Base-by-base conservation (phyloP, 139 green algal species). In the Coccomyxa sp. region DNA sequence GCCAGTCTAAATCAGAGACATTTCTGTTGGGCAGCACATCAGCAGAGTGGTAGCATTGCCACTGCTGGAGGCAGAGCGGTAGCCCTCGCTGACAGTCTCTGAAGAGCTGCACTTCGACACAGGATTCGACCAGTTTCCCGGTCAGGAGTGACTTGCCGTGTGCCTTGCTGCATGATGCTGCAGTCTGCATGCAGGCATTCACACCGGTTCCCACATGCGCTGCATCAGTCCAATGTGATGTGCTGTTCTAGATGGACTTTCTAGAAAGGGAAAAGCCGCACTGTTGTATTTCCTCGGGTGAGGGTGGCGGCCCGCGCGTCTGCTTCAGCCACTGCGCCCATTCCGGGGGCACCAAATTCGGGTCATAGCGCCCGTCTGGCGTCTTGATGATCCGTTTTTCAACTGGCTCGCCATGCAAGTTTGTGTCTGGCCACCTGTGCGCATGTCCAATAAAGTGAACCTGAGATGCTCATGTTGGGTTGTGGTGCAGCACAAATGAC, bases 261-360 rank as follows among this genome's bases (percentile, higher is more conserved):
- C 3, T 18, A 77, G 3, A 77, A 1, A 77, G 71, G 71, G 12
- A 77, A 9, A n/a, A n/a, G 27, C 32, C 76, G 21, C 57, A 85
- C 84, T 77, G 63, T 23, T 38, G 27, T 13, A 90, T 81, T 76
- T 90, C 87, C 60, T 86, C 84, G 13, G 31, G 45, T 17, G 79
- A 83, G 13, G 87, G 87, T 14, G 84, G 67, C 14, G 85, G 81
- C 1, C 45, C 17, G 0, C 87, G 78, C 13, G 84, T 67, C 57
- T 66, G 71, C 59, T 81, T 74, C 51, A 90, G 84, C 84, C 84
- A 90, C 82, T 88, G 87, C 58, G 78, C 63, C 87, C 87, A 90
- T 58, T 86, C 82, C 17, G 79, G 82, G 13, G 85, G 68, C 17
- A 88, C 78, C 23, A 71, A 9, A 0, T 77, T 57, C 30, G 85